These are phyloP conservation scores for Tothia fuscella DNA, from an alignment of 2,329 filamentous ascomycete species.

Conservation along the genomic window DNA sequence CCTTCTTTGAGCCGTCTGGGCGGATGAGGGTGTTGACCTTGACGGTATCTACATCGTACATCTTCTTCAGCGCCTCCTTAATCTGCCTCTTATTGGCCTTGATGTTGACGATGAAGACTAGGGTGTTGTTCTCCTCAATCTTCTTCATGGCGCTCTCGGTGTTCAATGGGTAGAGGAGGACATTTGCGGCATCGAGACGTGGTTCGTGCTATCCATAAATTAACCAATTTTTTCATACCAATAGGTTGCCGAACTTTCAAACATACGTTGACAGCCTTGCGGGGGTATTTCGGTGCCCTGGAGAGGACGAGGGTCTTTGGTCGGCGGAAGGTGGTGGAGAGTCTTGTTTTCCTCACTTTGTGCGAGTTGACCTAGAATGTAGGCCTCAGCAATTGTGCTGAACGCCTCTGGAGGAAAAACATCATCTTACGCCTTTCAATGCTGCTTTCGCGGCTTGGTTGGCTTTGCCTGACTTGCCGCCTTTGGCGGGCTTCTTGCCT, in stretches of 20 bases:
- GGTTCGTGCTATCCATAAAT: conserved; percentile 52
- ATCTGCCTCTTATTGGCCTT: conserved; percentile 98
- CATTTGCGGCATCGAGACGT: conserved; percentile 93
- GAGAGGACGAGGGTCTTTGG: conserved; percentile 93
- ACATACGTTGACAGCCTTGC: conserved; percentile 60
- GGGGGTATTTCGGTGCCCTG: conserved; percentile 87
- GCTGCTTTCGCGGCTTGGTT: conserved; percentile 89
- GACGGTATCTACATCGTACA: conserved; percentile 94
- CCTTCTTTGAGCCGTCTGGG: conserved; percentile 98
- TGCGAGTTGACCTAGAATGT: conserved; percentile 54
- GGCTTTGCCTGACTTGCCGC: conserved; percentile 49
- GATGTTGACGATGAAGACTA: conserved; percentile 93
- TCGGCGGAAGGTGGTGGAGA: conserved; percentile 89
- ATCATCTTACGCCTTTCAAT: conserved; percentile 41
- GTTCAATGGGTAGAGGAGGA: conserved; percentile 97
- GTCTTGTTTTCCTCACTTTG: conserved; percentile 86
- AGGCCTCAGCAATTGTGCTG: conserved; percentile 16
- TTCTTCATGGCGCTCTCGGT: conserved; percentile 99
- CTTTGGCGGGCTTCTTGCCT: conserved; percentile 10
- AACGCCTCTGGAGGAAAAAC: conserved; percentile 32
- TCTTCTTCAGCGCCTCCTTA: conserved; percentile 95
- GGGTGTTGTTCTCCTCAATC: conserved; percentile 99
- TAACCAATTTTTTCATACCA: neutral
- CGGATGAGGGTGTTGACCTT: conserved; percentile 99
- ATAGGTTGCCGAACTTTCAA: neutral